phyloP scores from a whole-genome alignment of 2,329 filamentous ascomycete genomes.

The Fusarium sp. region DNA sequence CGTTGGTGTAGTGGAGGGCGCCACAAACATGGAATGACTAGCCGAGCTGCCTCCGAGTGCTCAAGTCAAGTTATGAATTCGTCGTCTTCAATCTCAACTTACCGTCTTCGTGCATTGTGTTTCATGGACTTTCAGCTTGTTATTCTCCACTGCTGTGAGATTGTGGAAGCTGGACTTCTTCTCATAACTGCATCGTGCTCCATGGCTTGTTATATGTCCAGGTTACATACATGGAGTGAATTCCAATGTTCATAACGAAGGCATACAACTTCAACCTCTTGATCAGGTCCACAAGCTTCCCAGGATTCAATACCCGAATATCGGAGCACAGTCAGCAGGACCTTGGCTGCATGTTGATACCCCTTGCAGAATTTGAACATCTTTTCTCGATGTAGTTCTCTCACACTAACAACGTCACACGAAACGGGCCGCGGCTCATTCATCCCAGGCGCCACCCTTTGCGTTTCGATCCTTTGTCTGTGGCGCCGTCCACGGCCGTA shows the following conservation, averaged over 20 bases:
- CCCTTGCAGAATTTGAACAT: constrained; percentile 11
- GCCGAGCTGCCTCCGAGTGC: constrained; percentile 38
- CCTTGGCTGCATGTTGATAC: background rate
- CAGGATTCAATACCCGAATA: background rate
- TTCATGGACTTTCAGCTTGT: background rate
- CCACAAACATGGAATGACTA: constrained; percentile 67
- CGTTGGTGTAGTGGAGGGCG: constrained; percentile 76
- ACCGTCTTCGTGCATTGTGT: background rate
- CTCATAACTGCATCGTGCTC: background rate
- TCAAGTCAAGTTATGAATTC: constrained; percentile 44
- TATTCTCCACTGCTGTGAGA: constrained; percentile 45
- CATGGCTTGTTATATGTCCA: background rate
- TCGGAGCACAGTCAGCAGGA: background rate
- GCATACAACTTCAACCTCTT: background rate
- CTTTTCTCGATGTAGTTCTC: constrained; percentile 6
- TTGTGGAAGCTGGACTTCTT: constrained; percentile 3
- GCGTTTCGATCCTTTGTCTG: constrained; percentile 11
- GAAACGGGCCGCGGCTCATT: constrained; percentile 20
- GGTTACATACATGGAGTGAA: background rate
- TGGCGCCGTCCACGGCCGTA: constrained; percentile 3
- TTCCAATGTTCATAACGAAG: background rate
- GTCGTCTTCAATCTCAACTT: background rate
- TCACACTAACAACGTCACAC: constrained; percentile 17
- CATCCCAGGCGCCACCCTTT: constrained; percentile 2
- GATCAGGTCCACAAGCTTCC: background rate